Conservation (phyloP, 2,329 filamentous ascomycete genomes). For the Curvularia lunata region DNA sequence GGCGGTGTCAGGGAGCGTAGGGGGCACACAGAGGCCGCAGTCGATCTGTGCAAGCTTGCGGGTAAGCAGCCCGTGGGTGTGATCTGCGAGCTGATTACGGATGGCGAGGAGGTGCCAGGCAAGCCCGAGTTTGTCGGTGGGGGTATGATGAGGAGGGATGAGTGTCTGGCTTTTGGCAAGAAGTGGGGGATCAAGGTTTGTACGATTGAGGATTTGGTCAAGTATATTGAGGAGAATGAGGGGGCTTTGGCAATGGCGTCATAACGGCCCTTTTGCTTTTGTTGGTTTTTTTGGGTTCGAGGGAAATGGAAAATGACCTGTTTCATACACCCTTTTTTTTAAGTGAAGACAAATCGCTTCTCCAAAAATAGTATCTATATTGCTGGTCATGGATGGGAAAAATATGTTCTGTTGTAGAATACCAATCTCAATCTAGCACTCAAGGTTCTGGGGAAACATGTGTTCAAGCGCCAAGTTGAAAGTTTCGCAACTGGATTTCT, state of each 20-base stretch:
- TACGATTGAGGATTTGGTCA: slow-evolving; percentile 90
- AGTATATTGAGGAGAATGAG: slow-evolving; percentile 78
- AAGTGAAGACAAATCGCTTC: not conserved
- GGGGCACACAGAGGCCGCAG: slow-evolving; percentile 92
- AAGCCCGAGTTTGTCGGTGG: slow-evolving; percentile 68
- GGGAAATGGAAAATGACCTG: too few species aligned
- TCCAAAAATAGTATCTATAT: too few species aligned
- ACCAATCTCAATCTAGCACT: not conserved
- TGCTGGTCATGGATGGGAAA: too few species aligned
- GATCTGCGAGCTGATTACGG: slow-evolving; percentile 91
- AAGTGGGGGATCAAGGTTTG: slow-evolving; percentile 90
- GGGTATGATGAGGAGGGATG: slow-evolving; percentile 93
- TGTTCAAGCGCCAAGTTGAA: too few species aligned
- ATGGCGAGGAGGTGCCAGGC: slow-evolving; percentile 75
- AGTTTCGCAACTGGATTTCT: too few species aligned
- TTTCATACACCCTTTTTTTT: not conserved
- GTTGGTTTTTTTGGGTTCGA: too few species aligned
- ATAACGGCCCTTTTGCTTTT: slow-evolving; percentile 5
- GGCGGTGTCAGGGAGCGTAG: slow-evolving; percentile 81
- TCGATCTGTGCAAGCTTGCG: slow-evolving; percentile 86
- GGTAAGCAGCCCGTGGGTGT: slow-evolving; percentile 76
- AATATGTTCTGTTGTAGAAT: not conserved
- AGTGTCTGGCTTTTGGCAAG: slow-evolving; percentile 84
- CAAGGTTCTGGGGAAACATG: too few species aligned
- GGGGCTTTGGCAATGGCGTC: slow-evolving; percentile 46